phyloP scores from a whole-genome alignment of 140 eudicot species.

The Anethum foeniculum region DNA sequence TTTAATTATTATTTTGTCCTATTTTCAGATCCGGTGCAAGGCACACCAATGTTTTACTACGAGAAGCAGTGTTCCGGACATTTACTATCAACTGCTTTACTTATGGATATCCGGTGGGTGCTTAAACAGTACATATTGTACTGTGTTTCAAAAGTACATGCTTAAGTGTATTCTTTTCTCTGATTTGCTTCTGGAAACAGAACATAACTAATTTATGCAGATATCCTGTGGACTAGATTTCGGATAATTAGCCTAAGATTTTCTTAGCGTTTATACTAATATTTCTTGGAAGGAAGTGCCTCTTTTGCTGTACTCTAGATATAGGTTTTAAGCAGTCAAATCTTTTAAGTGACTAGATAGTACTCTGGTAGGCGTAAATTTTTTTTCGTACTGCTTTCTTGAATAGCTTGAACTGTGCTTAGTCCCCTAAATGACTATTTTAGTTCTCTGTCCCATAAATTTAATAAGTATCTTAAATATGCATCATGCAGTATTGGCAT shows the following conservation, averaged over 20 bases:
- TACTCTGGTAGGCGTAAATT: neutral
- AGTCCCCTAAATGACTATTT: neutral
- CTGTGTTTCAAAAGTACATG: neutral
- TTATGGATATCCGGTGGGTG: slow-evolving; percentile 59
- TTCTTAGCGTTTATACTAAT: neutral
- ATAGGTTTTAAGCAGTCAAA: neutral
- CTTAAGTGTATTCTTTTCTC: neutral
- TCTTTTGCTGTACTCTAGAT: neutral
- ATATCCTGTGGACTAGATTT: neutral
- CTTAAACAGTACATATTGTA: neutral
- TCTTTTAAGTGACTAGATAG: neutral
- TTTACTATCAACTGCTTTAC: slow-evolving; percentile 71
- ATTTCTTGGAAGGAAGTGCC: neutral
- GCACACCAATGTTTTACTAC: slow-evolving; percentile 52
- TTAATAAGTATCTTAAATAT: neutral
- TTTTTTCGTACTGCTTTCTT: neutral
- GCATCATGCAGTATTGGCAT: neutral
- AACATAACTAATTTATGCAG: neutral
- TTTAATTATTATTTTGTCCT: slow-evolving; percentile 6
- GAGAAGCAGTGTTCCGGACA: slow-evolving; percentile 49
- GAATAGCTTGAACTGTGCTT: neutral
- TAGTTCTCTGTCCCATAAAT: neutral
- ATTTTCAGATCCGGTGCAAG: slow-evolving; percentile 57
- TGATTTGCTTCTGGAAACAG: neutral
- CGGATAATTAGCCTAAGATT: neutral